Evolutionary conservation across 495 filamentous ascomycete species (phyloP).

Genomic region (Podospora fimiseda): DNA sequence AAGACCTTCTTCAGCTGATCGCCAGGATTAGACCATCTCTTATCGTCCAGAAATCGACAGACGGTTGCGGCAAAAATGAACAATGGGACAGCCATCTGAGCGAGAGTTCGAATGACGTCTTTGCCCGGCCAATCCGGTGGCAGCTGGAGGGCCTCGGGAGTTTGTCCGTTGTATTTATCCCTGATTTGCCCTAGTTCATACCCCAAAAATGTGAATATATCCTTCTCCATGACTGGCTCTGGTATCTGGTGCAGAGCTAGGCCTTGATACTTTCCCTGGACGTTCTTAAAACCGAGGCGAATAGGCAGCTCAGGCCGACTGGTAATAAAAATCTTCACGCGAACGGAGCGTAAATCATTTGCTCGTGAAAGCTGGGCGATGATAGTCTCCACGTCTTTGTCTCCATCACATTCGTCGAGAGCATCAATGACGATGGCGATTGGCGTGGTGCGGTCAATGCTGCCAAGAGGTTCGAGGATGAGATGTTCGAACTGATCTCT

Average conservation of each 20-base stretch:
- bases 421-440: slow-evolving; percentile 38
- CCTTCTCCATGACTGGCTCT: slow-evolving; percentile 23
- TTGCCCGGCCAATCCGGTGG: slow-evolving; percentile 36
- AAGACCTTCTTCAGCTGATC: background rate
- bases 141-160: slow-evolving; percentile 5
- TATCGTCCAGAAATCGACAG: slow-evolving; percentile 32
- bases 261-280: slow-evolving; percentile 23
- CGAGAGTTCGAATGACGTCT: slow-evolving; percentile 22
- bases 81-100: slow-evolving; percentile 32
- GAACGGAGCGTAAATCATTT: slow-evolving; percentile 2
- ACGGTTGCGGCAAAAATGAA: slow-evolving; percentile 42
- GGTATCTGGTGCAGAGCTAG: slow-evolving; percentile 29
- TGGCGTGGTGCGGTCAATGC: background rate
- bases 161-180: slow-evolving; percentile 17
- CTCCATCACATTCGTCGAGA: background rate
- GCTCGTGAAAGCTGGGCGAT: slow-evolving; percentile 30
- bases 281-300: slow-evolving; percentile 22
- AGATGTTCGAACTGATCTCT: slow-evolving; percentile 45
- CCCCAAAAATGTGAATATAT: slow-evolving; percentile 31
- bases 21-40: background rate
- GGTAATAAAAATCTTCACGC: slow-evolving; percentile 23
- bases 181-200: slow-evolving; percentile 17
- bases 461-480: slow-evolving; percentile 34
- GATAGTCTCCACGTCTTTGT: slow-evolving; percentile 30
- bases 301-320: slow-evolving; percentile 44